phyloP scores from a whole-genome alignment of 2,329 filamentous ascomycete genomes.

The Xylaria polymorpha region DNA sequence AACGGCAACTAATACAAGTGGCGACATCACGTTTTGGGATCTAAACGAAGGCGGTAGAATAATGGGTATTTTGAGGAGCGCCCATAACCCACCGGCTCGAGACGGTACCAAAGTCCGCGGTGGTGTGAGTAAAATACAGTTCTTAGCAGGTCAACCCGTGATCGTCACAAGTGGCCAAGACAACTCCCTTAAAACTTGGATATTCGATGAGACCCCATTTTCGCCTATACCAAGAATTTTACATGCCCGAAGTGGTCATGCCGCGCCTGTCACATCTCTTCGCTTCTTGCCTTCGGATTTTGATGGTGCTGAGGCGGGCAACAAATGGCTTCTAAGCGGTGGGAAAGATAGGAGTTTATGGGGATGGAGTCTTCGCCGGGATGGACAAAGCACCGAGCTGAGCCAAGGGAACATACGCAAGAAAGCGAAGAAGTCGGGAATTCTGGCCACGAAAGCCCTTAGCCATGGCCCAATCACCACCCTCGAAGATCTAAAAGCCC shows the following conservation, averaged over 20 bases:
- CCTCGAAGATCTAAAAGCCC: slow-evolving; percentile 83
- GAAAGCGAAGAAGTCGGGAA: slow-evolving; percentile 88
- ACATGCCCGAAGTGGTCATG: slow-evolving; percentile 88
- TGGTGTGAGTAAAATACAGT: slow-evolving; percentile 88
- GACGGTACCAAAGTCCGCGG: slow-evolving; percentile 70
- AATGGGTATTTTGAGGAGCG: slow-evolving; percentile 85
- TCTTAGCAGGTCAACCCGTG: slow-evolving; percentile 88
- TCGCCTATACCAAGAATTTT: slow-evolving; percentile 86
- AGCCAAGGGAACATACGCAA: slow-evolving; percentile 90
- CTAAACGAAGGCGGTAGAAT: slow-evolving; percentile 88
- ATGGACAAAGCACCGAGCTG: slow-evolving; percentile 92
- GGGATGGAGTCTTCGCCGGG: slow-evolving; percentile 94
- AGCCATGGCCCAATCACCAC: slow-evolving; percentile 71
- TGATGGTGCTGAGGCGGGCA: slow-evolving; percentile 86
- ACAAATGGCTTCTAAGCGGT: slow-evolving; percentile 94
- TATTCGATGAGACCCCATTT: slow-evolving; percentile 93
- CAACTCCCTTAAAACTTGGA: slow-evolving; percentile 95
- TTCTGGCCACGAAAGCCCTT: slow-evolving; percentile 68
- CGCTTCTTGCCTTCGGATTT: slow-evolving; percentile 89
- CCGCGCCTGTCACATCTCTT: slow-evolving; percentile 83
- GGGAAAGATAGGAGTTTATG: slow-evolving; percentile 91
- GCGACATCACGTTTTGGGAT: slow-evolving; percentile 97
- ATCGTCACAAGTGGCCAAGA: slow-evolving; percentile 91
- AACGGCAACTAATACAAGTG: slow-evolving; percentile 80
- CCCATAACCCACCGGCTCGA: slow-evolving; percentile 79